Base-by-base conservation (phyloP, 2,329 filamentous ascomycete species). In the Neofusicoccum laricinum region DNA sequence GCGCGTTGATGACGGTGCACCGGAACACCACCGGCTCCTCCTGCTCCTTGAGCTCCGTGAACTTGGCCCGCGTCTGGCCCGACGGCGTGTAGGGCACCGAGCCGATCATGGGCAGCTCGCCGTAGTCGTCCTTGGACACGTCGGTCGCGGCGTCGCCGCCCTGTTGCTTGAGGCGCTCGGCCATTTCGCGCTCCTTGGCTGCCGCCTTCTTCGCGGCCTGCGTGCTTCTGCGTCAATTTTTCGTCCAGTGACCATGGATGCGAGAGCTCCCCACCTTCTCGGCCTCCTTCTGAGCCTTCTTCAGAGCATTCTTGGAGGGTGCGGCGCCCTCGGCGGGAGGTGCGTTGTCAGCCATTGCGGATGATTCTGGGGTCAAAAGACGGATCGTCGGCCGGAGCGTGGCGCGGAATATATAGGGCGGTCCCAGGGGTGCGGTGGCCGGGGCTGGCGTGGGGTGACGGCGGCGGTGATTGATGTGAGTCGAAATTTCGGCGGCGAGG, bases 1-100 rank as follows among this genome's bases (percentile, higher is more conserved):
- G 87, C 36, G 90, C 87, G 81, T 96, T 97, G 77, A 96, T 91
- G 43, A 97, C 85, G 82, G 91, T 92, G 34, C 87, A 92, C 41
- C 92, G 86, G 71, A 97, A 84, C 49, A 87, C 88, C 69, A 97
- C 85, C 38, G 79, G 77, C 64, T 78, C 78, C 38, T 84, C 80
- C 46, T 64, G 53, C 17, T 57, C 63, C 63, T 64, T 64, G 53
- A 64, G 63, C 63, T 59, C 53, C 64, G 84, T 83, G 43, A 96
- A 82, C 64, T 87, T 79, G 66, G 88, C 81, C 64, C 84, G 81
- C 64, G 85, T 80, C 51, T 85, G 78, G 38, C 76, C 82, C 15
- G 85, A 84, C 65, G 85, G 80, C 68, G 83, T 77, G 72, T 76
- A 79, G 41, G 77, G 76, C 58, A 73, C 82, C 66, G 85, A 85